phyloP scores from a whole-genome alignment of 2,329 filamentous ascomycete genomes.

The Fusarium mexicanum region DNA sequence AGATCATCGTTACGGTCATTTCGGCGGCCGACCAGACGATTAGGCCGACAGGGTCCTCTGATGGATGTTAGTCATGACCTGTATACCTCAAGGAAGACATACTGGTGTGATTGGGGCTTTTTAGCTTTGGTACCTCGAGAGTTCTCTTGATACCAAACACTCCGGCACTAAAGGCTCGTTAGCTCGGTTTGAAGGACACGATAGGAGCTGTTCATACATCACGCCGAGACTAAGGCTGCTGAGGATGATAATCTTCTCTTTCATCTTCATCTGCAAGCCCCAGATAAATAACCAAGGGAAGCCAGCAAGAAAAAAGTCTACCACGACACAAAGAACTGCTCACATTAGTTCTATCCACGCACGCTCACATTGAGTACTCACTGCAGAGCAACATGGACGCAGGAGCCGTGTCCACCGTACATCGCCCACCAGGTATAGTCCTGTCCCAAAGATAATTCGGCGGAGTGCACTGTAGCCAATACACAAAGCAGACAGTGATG shows the following conservation, averaged over 20 bases:
- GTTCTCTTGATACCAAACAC: slow-evolving; percentile 45
- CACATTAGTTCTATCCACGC: not conserved
- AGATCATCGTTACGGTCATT: slow-evolving; percentile 52
- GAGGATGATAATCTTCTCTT: slow-evolving; percentile 56
- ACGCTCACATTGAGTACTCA: not conserved
- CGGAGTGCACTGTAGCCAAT: slow-evolving; percentile 34
- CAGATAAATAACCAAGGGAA: slow-evolving; percentile 58
- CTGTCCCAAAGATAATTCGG: slow-evolving; percentile 34
- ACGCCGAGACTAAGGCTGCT: slow-evolving; percentile 55
- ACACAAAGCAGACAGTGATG: slow-evolving; percentile 18
- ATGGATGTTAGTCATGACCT: not conserved
- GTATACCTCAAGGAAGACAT: not conserved
- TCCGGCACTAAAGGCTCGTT: slow-evolving; percentile 32
- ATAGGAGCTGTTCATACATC: slow-evolving; percentile 43
- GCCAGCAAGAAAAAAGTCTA: slow-evolving; percentile 52
- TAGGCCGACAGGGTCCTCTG: slow-evolving; percentile 49
- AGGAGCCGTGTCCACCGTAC: slow-evolving; percentile 30
- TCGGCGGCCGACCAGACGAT: slow-evolving; percentile 54
- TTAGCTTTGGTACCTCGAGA: slow-evolving; percentile 43
- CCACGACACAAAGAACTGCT: slow-evolving; percentile 41
- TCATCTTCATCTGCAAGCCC: slow-evolving; percentile 55
- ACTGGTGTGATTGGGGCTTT: slow-evolving; percentile 37
- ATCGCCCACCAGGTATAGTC: slow-evolving; percentile 25
- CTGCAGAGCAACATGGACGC: slow-evolving; percentile 36
- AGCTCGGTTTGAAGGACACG: not conserved